These are phyloP conservation scores for Antitrichia curtipendula DNA, from an alignment of 225 moss, liverwort and hornwort genomes.

Conservation along the genomic window DNA sequence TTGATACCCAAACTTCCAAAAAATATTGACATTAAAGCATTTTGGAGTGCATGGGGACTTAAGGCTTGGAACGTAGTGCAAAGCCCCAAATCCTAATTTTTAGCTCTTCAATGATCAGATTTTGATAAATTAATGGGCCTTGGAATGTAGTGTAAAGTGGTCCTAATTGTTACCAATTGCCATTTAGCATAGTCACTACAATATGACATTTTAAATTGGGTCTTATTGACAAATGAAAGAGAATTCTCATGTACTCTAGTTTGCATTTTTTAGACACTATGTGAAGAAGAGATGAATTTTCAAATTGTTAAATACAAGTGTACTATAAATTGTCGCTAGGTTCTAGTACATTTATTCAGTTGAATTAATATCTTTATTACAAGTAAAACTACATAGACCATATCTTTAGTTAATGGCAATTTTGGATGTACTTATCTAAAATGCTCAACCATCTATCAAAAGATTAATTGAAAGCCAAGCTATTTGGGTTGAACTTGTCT, in stretches of 20 bases:
- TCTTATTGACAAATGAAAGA: background rate
- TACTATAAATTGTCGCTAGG: background rate
- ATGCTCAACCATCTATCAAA: background rate
- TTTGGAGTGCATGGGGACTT: background rate
- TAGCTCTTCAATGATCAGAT: background rate
- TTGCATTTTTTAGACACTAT: background rate
- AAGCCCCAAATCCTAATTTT: background rate
- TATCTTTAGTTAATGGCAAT: background rate
- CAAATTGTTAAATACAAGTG: background rate
- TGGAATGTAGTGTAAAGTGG: accelerated
- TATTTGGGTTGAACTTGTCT: accelerated
- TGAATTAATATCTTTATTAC: background rate
- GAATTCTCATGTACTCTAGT: background rate
- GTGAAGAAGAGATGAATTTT: background rate
- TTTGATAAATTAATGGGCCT: background rate
- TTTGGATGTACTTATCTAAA: background rate
- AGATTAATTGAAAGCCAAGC: too few relatives aligned
- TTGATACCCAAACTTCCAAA: background rate
- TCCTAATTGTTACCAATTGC: background rate
- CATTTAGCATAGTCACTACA: background rate
- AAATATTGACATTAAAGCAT: background rate
- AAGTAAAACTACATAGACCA: background rate
- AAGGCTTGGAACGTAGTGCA: accelerated
- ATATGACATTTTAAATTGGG: background rate
- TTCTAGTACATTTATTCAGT: background rate